Evolutionary conservation across 1,284 basidiomycete genomes (phyloP).

Genomic region (Dichomitus squalens): DNA sequence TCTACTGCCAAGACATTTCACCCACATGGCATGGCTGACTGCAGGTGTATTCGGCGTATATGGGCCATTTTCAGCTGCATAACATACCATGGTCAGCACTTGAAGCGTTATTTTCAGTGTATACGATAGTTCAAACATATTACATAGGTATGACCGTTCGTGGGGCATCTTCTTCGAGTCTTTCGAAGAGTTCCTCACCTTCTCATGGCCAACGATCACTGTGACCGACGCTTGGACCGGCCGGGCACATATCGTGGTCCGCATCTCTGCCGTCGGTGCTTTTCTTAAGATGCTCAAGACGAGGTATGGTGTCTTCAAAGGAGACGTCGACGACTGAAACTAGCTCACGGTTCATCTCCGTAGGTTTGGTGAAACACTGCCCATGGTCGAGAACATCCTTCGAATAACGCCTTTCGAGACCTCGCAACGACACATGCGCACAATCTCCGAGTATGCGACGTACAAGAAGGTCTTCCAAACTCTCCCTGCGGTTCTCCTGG

Average conservation of each 20-base stretch:
- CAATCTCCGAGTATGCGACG: slow-evolving; percentile 66
- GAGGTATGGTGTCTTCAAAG: slow-evolving; percentile 41
- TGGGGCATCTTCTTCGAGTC: slow-evolving; percentile 83
- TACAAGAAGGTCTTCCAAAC: slow-evolving; percentile 78
- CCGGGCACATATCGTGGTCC: slow-evolving; percentile 78
- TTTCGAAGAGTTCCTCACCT: slow-evolving; percentile 81
- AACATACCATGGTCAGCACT: slow-evolving; percentile 65
- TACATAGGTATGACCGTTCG: slow-evolving; percentile 70
- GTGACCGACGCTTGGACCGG: slow-evolving; percentile 77
- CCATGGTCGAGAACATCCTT: slow-evolving; percentile 69
- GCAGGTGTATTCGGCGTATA: slow-evolving; percentile 82
- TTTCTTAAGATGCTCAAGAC: slow-evolving; percentile 83
- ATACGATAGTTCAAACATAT: slow-evolving; percentile 25
- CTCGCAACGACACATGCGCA: slow-evolving; percentile 65
- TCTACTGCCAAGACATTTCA: background rate
- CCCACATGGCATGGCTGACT: background rate
- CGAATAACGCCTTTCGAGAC: slow-evolving; percentile 68
- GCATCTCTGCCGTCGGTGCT: slow-evolving; percentile 66
- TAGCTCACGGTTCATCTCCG: background rate
- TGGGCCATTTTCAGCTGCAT: slow-evolving; percentile 80
- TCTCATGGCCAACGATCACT: slow-evolving; percentile 85
- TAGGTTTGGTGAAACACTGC: slow-evolving; percentile 75
- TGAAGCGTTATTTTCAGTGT: background rate
- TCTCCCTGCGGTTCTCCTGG: slow-evolving; percentile 70
- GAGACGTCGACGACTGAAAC: background rate